Evolutionary conservation across 2,329 filamentous ascomycete genomes (phyloP).

Genomic region (Sporothrix brunneoviolacea): DNA sequence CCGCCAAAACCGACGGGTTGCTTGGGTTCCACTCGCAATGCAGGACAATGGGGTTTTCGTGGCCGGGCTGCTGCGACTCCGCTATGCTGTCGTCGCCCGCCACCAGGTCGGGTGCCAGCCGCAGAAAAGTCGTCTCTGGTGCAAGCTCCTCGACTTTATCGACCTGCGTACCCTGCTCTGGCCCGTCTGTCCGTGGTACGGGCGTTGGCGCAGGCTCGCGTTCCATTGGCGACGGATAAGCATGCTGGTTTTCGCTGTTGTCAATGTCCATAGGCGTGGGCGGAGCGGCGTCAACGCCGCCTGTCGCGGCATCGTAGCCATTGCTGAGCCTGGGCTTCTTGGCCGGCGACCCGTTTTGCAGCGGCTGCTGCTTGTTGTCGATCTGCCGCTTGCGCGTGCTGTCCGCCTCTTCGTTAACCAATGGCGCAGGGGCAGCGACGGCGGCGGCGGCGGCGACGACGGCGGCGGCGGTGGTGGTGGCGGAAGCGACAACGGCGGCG

Average conservation of each 20-base stretch:
- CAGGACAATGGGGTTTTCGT: slow-evolving; percentile 55
- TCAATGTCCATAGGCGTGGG: slow-evolving; percentile 55
- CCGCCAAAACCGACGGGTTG: slow-evolving; percentile 59
- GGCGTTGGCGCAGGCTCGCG: slow-evolving; percentile 49
- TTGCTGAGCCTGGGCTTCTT: slow-evolving; percentile 57
- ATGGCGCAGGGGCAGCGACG: slow-evolving; percentile 18
- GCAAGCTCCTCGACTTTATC: slow-evolving; percentile 57
- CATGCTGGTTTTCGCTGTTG: slow-evolving; percentile 45
- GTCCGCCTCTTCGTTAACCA: slow-evolving; percentile 32
- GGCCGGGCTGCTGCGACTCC: slow-evolving; percentile 17
- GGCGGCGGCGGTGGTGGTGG: not conserved
- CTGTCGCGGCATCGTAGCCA: slow-evolving; percentile 48
- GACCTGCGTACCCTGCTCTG: slow-evolving; percentile 57
- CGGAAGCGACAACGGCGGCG: not conserved
- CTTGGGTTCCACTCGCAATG: slow-evolving; percentile 63
- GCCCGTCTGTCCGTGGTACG: slow-evolving; percentile 50
- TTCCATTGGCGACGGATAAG: slow-evolving; percentile 59
- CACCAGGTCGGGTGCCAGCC: slow-evolving; percentile 40
- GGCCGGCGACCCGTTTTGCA: slow-evolving; percentile 49
- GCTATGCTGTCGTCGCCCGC: slow-evolving; percentile 27
- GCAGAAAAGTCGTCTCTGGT: slow-evolving; percentile 54
- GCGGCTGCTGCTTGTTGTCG: slow-evolving; percentile 38
- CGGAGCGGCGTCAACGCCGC: slow-evolving; percentile 32
- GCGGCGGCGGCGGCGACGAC: slow-evolving; percentile 1
- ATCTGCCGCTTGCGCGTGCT: slow-evolving; percentile 45